These are phyloP conservation scores for Cunninghamia lanceolata DNA, from an alignment of 75 land plant genomes.

Conservation along the genomic window DNA sequence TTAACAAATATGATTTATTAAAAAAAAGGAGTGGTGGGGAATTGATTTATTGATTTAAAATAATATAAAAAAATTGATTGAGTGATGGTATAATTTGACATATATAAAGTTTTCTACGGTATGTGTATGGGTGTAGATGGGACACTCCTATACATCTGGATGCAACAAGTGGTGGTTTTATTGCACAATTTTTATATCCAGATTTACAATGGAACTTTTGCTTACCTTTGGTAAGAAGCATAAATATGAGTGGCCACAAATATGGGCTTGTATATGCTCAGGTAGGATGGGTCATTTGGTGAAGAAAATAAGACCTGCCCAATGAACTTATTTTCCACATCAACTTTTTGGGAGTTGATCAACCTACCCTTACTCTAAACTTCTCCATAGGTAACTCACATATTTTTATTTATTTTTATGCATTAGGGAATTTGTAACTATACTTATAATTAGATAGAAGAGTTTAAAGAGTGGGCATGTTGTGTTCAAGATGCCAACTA, in stretches of 20 bases:
- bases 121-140: conserved; percentile 22
- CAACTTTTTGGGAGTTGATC: conserved; percentile 33
- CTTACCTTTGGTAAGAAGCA: conserved; percentile 35
- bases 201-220: conserved; percentile 41
- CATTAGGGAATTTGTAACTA: no score
- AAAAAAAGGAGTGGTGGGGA: no score
- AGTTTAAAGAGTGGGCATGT: no score
- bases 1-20: background rate
- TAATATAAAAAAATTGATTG: no score
- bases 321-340: conserved; percentile 39
- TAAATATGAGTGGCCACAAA: conserved; percentile 40
- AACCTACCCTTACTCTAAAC: conserved; percentile 36
- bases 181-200: conserved; percentile 44
- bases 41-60: no score
- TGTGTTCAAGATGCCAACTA: no score
- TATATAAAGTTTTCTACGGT: background rate
- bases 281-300: conserved; percentile 37
- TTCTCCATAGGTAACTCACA: conserved; percentile 28
- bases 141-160: conserved; percentile 41
- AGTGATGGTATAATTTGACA: no score
- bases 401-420: background rate
- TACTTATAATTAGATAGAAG: no score
- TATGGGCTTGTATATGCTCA: conserved; percentile 37
- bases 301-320: conserved; percentile 24
- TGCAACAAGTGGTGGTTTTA: conserved; percentile 42